phyloP scores from a whole-genome alignment of 371 early-diverging fungal species.

The Caulochytrium protostelioides region DNA sequence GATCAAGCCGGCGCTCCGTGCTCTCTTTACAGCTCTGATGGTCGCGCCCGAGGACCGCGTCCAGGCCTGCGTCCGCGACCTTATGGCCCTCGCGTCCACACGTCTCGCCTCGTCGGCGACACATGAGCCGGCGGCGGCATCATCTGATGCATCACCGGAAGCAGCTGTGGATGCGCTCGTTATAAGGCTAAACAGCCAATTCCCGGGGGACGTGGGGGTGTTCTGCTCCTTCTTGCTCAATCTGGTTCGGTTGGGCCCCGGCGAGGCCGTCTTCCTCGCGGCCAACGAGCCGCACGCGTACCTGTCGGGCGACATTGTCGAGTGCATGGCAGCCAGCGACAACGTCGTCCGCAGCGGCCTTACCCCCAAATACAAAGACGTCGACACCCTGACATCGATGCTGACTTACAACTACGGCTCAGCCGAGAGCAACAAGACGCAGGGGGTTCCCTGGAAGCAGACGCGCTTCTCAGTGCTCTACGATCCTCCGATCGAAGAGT shows the following conservation, averaged over 20 bases:
- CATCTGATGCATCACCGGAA: too few species aligned
- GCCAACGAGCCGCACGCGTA: conserved; percentile 96
- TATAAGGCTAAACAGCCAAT: conserved; percentile 51
- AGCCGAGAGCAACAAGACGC: conserved; percentile 50
- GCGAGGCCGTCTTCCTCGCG: conserved; percentile 81
- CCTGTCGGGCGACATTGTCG: conserved; percentile 84
- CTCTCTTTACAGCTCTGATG: conserved; percentile 52
- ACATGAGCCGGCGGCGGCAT: too few species aligned
- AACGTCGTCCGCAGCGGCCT: conserved; percentile 93
- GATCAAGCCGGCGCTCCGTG: conserved; percentile 35
- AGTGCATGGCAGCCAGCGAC: conserved; percentile 95
- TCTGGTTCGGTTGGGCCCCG: conserved; percentile 51
- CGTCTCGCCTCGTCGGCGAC: too few species aligned
- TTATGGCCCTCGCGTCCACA: too few species aligned
- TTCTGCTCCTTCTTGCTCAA: conserved; percentile 76
- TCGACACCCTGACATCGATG: conserved; percentile 71
- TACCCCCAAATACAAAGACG: conserved; percentile 96
- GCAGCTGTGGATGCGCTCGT: conserved; percentile 45
- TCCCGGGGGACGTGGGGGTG: conserved; percentile 75
- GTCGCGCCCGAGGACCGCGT: conserved; percentile 26
- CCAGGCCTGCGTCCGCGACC: conserved; percentile 18
- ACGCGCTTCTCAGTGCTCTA: conserved; percentile 42
- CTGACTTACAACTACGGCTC: conserved; percentile 69
- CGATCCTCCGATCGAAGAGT: conserved; percentile 91
- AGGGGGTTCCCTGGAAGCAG: conserved; percentile 13